These are phyloP conservation scores for Trichosporon coremiiforme DNA, from an alignment of 1,284 basidiomycete species.

Conservation along the genomic window DNA sequence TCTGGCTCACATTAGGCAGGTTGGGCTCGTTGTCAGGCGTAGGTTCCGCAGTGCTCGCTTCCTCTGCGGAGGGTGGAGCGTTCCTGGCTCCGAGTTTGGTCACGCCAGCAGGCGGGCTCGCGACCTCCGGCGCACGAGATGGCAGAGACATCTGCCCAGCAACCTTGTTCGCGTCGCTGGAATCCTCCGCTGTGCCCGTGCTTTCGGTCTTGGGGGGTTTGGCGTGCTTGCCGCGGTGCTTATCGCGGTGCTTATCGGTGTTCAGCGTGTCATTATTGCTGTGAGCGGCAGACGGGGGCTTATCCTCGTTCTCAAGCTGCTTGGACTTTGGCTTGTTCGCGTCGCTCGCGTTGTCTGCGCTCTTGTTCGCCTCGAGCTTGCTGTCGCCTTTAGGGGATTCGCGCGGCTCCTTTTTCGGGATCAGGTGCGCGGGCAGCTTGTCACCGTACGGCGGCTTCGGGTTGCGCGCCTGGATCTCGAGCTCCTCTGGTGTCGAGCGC, in stretches of 20 bases:
- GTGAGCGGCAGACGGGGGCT: neutral
- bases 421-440: neutral
- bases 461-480: constrained; percentile 1
- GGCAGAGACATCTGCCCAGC: neutral
- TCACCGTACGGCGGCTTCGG: constrained; percentile 22
- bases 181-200: neutral
- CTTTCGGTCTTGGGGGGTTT: neutral
- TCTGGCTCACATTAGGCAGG: neutral
- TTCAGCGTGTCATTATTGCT: neutral
- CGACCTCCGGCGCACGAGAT: no score
- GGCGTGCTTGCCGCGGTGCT: neutral
- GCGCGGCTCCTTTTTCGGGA: neutral
- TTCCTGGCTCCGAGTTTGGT: neutral
- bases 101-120: no score
- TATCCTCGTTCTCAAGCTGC: neutral
- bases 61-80: neutral
- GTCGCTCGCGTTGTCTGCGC: neutral
- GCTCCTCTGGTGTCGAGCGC: constrained; percentile 28
- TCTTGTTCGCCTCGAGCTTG: neutral
- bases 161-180: neutral
- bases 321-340: neutral
- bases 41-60: neutral
- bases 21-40: neutral
- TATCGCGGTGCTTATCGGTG: no score
- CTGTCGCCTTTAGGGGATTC: neutral